phyloP scores from a whole-genome alignment of 2,329 filamentous ascomycete genomes.

The Phoma sp. region DNA sequence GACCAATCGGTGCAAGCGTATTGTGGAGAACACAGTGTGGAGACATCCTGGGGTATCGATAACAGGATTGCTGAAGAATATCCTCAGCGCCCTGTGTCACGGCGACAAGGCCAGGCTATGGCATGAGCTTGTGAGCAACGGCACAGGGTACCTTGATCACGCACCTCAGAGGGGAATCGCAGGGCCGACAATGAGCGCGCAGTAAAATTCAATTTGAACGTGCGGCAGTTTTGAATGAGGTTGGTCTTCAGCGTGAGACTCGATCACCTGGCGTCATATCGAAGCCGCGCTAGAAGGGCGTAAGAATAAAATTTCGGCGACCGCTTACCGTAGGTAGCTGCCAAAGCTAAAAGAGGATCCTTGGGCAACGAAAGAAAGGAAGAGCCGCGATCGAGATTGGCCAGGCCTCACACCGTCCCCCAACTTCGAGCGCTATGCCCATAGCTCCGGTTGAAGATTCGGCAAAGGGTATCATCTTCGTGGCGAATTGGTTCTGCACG shows the following conservation, averaged over 20 bases:
- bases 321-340: slow-evolving; percentile 9
- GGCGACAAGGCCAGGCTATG: slow-evolving; percentile 2
- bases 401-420: slow-evolving; percentile 3
- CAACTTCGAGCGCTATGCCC: not conserved
- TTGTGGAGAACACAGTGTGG: slow-evolving; percentile 27
- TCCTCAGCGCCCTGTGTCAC: slow-evolving; percentile 28
- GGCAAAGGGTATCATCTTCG: not conserved
- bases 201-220: not conserved
- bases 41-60: slow-evolving; percentile 34
- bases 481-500: not conserved
- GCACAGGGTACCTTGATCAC: not conserved
- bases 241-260: not conserved
- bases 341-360: slow-evolving; percentile 10
- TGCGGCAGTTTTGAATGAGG: not conserved
- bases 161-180: too few species aligned
- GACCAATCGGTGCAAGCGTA: slow-evolving; percentile 38
- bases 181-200: not conserved
- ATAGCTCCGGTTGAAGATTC: not conserved
- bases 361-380: not conserved
- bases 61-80: slow-evolving; percentile 20
- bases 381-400: not conserved
- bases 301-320: slow-evolving; percentile 9
- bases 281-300: slow-evolving; percentile 12
- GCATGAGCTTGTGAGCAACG: slow-evolving; percentile 7
- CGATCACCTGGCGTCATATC: slow-evolving; percentile 1